phyloP scores from a whole-genome alignment of 2,329 filamentous ascomycete genomes.

The Exophiala sp. region DNA sequence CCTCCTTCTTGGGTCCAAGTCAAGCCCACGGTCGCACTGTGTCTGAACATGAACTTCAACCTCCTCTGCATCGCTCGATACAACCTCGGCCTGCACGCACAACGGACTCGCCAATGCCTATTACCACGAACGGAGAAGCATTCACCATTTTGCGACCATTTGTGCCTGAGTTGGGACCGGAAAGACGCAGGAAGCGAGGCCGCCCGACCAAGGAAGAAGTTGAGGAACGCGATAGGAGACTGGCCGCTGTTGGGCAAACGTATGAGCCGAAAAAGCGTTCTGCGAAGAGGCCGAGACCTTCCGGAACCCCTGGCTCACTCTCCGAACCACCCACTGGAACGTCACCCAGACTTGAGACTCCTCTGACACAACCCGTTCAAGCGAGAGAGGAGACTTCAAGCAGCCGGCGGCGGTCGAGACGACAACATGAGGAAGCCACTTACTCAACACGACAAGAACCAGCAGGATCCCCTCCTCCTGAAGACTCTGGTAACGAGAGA shows the following conservation, averaged over 20 bases:
- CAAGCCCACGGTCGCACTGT: conserved; percentile 9
- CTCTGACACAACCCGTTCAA: conserved; percentile 8
- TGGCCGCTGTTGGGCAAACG: conserved; percentile 25
- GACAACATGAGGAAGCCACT: conserved; percentile 12
- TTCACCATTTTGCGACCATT: conserved; percentile 21
- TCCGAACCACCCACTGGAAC: conserved; percentile 16
- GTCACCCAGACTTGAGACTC: conserved; percentile 20
- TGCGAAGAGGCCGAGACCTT: conserved; percentile 26
- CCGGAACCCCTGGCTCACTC: conserved; percentile 18
- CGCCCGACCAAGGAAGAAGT: conserved; percentile 29
- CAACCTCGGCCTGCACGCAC: conserved; percentile 25
- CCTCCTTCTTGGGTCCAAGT: conserved; percentile 8
- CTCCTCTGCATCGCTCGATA: conserved; percentile 20
- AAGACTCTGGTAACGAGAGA: conserved; percentile 20
- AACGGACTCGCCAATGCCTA: conserved; percentile 25
- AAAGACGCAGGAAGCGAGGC: conserved; percentile 25
- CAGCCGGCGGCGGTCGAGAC: conserved; percentile 18
- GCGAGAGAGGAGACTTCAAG: conserved; percentile 20
- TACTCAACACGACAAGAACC: not conserved
- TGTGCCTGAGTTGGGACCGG: conserved; percentile 14
- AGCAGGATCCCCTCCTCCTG: conserved; percentile 12
- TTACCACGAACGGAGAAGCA: conserved; percentile 23
- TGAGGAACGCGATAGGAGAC: conserved; percentile 26
- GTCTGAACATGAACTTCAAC: conserved; percentile 16
- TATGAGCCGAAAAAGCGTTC: conserved; percentile 29